Evolutionary conservation across 2,329 filamentous ascomycete genomes (phyloP).

Genomic region (Helotiales sp.): DNA sequence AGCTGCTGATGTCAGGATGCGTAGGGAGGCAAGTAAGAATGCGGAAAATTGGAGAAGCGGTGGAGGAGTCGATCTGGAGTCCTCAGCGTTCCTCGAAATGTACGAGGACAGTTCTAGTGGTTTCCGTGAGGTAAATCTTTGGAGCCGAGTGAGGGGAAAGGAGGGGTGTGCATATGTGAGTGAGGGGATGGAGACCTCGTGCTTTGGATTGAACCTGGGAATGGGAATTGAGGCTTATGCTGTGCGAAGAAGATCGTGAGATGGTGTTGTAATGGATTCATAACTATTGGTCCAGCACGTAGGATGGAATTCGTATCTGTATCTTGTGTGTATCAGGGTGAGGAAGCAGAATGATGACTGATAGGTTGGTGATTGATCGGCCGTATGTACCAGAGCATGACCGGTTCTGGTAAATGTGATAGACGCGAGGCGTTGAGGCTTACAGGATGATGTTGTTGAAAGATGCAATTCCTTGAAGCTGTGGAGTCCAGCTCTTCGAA

Average conservation of each 20-base stretch:
- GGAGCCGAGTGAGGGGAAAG: constrained; percentile 9
- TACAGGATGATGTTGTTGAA: not conserved
- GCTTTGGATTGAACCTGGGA: constrained; percentile 1
- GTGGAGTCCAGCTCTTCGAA: not conserved
- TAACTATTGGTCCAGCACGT: not conserved
- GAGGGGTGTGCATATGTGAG: constrained; percentile 13
- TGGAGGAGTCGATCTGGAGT: constrained; percentile 2
- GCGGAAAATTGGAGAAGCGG: not conserved
- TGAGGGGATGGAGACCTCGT: constrained; percentile 24
- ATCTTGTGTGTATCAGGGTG: not conserved
- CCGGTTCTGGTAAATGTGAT: not conserved
- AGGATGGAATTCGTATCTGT: not conserved
- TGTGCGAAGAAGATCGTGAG: not conserved
- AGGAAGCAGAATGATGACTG: not conserved
- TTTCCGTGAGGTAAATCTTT: constrained; percentile 35
- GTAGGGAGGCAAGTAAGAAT: not conserved
- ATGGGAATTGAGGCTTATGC: constrained; percentile 8
- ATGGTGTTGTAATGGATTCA: not conserved
- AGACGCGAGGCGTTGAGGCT: constrained; percentile 11
- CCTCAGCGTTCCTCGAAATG: not conserved
- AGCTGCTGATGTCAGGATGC: constrained; percentile 9
- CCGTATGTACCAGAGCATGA: not conserved
- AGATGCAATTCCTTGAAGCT: not conserved
- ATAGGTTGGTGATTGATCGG: not conserved
- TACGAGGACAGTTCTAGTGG: constrained; percentile 8